phyloP scores from a whole-genome alignment of 257 asterid species.

The Galeopsis tetrahit region DNA sequence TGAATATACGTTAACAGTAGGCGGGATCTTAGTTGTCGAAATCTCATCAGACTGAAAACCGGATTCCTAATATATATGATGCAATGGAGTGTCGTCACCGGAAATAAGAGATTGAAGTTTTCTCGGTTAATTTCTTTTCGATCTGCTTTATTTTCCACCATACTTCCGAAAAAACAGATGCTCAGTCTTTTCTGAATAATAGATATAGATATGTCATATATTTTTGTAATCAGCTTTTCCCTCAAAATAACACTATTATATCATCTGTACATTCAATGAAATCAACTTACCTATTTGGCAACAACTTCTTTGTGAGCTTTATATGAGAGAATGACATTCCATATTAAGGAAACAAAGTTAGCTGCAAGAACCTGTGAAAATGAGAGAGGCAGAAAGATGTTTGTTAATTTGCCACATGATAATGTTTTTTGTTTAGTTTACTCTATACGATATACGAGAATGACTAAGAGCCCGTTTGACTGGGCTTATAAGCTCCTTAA shows the following conservation, averaged over 20 bases:
- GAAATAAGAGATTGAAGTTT: too few relatives aligned
- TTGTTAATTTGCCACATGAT: not conserved
- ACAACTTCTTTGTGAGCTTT: conserved; percentile 89
- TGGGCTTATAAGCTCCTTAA: too few relatives aligned
- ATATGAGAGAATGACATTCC: conserved; percentile 91
- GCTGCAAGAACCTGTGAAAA: conserved; percentile 89
- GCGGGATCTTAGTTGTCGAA: too few relatives aligned
- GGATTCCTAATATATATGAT: too few relatives aligned
- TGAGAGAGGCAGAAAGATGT: conserved; percentile 10
- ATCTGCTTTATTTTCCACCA: not conserved
- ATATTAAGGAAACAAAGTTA: conserved; percentile 68
- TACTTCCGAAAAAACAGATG: not conserved
- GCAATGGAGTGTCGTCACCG: too few relatives aligned
- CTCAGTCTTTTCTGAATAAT: too few relatives aligned
- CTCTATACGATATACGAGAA: not conserved
- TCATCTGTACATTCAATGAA: not conserved
- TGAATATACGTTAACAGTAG: too few relatives aligned
- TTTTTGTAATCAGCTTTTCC: not conserved
- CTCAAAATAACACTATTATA: not conserved
- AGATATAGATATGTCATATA: not conserved
- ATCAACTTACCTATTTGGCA: conserved; percentile 59
- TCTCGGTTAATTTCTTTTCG: not conserved
- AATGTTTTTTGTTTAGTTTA: too few relatives aligned
- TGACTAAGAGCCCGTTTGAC: too few relatives aligned
- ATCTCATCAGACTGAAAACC: too few relatives aligned